Conservation (phyloP, 305 asterid genomes). For the Nicotiana rustica region DNA sequence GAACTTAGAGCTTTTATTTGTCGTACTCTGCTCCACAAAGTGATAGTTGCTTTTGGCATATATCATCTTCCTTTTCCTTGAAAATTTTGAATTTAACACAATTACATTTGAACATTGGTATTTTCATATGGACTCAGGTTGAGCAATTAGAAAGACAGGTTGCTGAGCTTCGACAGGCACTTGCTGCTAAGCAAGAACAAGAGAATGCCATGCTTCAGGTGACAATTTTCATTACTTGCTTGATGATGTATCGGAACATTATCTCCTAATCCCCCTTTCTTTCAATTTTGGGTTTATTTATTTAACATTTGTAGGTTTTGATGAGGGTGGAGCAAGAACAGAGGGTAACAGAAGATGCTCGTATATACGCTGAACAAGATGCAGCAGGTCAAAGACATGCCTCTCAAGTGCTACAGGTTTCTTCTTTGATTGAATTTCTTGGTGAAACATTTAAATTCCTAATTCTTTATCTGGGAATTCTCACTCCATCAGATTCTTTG, state of each 20-base stretch:
- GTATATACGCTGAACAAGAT: slow-evolving; percentile 93
- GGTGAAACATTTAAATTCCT: slow-evolving; percentile 29
- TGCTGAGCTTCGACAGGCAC: slow-evolving; percentile 70
- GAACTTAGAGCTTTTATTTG: neutral
- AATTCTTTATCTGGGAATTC: slow-evolving; percentile 6
- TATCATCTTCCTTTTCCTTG: neutral
- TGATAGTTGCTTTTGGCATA: neutral
- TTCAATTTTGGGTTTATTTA: slow-evolving; percentile 4
- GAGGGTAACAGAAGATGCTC: slow-evolving; percentile 96
- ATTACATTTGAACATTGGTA: slow-evolving; percentile 31
- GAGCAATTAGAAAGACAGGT: slow-evolving; percentile 87
- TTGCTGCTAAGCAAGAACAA: slow-evolving; percentile 90
- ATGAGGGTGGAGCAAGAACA: slow-evolving; percentile 99
- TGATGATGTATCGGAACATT: slow-evolving; percentile 22
- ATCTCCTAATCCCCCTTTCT: neutral
- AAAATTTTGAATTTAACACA: neutral
- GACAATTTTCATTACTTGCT: slow-evolving; percentile 33
- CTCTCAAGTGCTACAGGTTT: slow-evolving; percentile 92
- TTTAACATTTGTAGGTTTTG: slow-evolving; percentile 62
- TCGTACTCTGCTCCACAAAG: neutral
- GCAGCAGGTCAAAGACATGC: slow-evolving; percentile 95
- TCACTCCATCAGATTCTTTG: neutral
- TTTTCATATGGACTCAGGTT: slow-evolving; percentile 54
- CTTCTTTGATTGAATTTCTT: neutral
- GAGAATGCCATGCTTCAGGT: slow-evolving; percentile 99